These are phyloP conservation scores for Coniochaeta prunicola DNA, from an alignment of 2,329 filamentous ascomycete genomes.

Conservation along the genomic window DNA sequence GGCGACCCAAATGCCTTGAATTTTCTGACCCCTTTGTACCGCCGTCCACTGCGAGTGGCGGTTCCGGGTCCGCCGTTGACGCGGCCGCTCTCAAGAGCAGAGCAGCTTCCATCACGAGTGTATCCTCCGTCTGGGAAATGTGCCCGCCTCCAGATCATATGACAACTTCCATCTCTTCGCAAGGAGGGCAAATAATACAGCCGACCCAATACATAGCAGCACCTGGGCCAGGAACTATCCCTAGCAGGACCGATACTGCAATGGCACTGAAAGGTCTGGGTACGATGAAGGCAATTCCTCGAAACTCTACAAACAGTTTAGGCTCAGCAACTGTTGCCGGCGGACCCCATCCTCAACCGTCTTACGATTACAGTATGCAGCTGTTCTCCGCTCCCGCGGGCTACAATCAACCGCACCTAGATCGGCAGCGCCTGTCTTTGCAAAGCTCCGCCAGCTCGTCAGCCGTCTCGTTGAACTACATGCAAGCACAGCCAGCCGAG, in stretches of 20 bases:
- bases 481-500: not conserved
- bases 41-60: not conserved
- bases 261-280: not conserved
- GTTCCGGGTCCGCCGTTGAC: not conserved
- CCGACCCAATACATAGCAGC: not conserved
- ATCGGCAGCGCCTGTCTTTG: not conserved
- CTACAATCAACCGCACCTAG: not conserved
- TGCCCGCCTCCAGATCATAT: not conserved
- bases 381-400: not conserved
- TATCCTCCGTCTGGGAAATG: not conserved
- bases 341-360: not conserved
- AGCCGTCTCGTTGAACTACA: not conserved
- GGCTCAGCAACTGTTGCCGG: not conserved
- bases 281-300: not conserved
- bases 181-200: not conserved
- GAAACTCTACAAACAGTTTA: not conserved
- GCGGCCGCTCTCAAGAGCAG: not conserved
- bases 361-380: not conserved
- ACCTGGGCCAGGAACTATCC: not conserved
- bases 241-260: not conserved
- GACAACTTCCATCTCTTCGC: not conserved
- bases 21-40: constrained; percentile 18
- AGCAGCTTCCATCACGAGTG: not conserved
- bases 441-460: not conserved
- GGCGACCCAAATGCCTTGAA: constrained; percentile 23